A percentile compares a stretch with the other conserved stretches of the same genome.
Evolutionary conservation across 106 monocot genomes (phyloP).

Genomic region (Ottelia alismoides): DNA sequence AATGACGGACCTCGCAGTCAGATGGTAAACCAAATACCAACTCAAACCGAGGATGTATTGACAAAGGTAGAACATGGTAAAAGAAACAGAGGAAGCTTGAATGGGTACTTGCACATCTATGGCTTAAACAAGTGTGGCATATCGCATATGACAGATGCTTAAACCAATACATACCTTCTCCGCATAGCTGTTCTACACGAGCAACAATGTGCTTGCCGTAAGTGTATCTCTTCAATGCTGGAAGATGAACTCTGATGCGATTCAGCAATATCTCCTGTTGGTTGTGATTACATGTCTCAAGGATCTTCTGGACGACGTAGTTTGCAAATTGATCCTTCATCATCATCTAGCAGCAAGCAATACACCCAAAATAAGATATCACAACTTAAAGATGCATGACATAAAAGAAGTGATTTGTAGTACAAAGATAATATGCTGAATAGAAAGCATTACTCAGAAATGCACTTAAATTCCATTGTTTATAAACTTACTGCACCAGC

Average conservation of each 20-base stretch:
- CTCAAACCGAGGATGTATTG: background rate
- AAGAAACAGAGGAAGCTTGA: background rate
- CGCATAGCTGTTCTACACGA: slow-evolving; percentile 55
- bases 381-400: too few relatives aligned
- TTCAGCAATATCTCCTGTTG: slow-evolving; percentile 45
- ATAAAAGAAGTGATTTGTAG: too few relatives aligned
- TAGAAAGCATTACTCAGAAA: too few relatives aligned
- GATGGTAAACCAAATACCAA: background rate
- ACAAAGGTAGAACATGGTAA: too few relatives aligned
- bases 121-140: too few relatives aligned
- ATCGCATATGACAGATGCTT: too few relatives aligned
- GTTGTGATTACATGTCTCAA: slow-evolving; percentile 51
- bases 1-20: too few relatives aligned
- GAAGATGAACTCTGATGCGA: slow-evolving; percentile 44
- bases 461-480: too few relatives aligned
- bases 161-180: slow-evolving; percentile 39
- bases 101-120: too few relatives aligned
- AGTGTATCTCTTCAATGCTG: slow-evolving; percentile 72
- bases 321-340: slow-evolving; percentile 98
- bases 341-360: too few relatives aligned
- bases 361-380: background rate
- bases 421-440: too few relatives aligned
- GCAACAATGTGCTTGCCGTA: slow-evolving; percentile 93
- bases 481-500: too few relatives aligned
- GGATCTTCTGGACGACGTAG: slow-evolving; percentile 91